These are phyloP conservation scores for Podila horticola DNA, from an alignment of 192 early-diverging fungal species.

Conservation along the genomic window DNA sequence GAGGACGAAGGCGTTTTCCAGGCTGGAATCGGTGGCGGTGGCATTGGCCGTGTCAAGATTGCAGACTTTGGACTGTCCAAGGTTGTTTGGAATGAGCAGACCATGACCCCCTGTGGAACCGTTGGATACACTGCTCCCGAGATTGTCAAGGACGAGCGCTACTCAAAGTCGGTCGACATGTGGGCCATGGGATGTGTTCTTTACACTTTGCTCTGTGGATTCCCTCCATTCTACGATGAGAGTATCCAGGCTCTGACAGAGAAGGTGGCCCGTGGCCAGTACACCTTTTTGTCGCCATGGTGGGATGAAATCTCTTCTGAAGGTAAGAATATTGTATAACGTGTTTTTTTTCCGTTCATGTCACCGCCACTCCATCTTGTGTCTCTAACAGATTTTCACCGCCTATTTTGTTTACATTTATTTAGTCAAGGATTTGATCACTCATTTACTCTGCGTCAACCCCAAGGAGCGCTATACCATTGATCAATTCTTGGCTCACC, in stretches of 20 bases:
- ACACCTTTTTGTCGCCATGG: constrained; percentile 87
- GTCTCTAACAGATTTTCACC: background rate
- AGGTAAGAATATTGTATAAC: constrained; percentile 54
- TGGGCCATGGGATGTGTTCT: constrained; percentile 90
- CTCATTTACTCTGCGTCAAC: constrained; percentile 74
- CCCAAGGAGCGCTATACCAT: constrained; percentile 80
- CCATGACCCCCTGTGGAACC: constrained; percentile 92
- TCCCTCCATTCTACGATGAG: constrained; percentile 87
- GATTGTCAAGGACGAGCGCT: constrained; percentile 83
- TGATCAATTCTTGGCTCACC: constrained; percentile 83
- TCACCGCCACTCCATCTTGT: background rate
- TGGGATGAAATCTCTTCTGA: constrained; percentile 88
- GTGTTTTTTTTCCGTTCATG: no score
- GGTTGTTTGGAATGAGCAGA: constrained; percentile 83
- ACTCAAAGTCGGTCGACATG: constrained; percentile 87
- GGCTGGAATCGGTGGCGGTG: constrained; percentile 79
- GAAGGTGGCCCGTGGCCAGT: constrained; percentile 89
- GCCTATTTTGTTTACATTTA: background rate
- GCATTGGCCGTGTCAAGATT: constrained; percentile 86
- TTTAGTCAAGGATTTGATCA: constrained; percentile 78
- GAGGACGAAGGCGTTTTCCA: constrained; percentile 80
- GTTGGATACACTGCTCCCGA: constrained; percentile 95
- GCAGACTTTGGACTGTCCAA: constrained; percentile 93
- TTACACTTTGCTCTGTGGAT: constrained; percentile 84
- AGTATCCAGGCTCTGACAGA: constrained; percentile 79